Evolutionary conservation across 129 eudicot genomes (phyloP).

Genomic region (Flaveria ramosissima): DNA sequence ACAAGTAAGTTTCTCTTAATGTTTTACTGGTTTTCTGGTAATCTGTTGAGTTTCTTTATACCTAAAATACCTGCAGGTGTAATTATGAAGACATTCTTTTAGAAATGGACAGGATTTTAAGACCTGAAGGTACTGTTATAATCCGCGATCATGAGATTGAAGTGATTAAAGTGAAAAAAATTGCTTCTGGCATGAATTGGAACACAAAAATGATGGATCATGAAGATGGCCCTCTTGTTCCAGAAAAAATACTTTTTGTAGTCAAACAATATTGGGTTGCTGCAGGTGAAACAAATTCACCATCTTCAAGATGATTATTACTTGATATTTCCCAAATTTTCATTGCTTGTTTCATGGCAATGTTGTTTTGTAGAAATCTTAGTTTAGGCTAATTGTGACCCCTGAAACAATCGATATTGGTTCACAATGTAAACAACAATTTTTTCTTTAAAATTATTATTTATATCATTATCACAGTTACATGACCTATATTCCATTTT

Average conservation of each 20-base stretch:
- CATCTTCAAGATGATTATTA: slow-evolving; percentile 29
- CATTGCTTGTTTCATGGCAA: not conserved
- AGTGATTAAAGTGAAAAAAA: slow-evolving; percentile 50
- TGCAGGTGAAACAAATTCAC: slow-evolving; percentile 47
- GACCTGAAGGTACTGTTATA: slow-evolving; percentile 79
- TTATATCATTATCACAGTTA: slow-evolving; percentile 16
- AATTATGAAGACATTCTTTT: slow-evolving; percentile 57
- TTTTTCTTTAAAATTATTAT: not conserved
- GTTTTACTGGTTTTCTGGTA: not conserved
- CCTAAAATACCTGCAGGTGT: slow-evolving; percentile 43
- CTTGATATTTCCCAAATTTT: slow-evolving; percentile 9
- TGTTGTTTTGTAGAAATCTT: not conserved
- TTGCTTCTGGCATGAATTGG: slow-evolving; percentile 70
- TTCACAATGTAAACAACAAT: slow-evolving; percentile 29
- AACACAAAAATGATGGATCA: slow-evolving; percentile 57
- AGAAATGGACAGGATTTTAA: slow-evolving; percentile 75
- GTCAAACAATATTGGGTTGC: slow-evolving; percentile 66
- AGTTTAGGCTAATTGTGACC: slow-evolving; percentile 25
- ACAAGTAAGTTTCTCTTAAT: slow-evolving; percentile 47
- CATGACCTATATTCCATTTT: not conserved
- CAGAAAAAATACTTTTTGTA: slow-evolving; percentile 60
- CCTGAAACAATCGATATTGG: not conserved
- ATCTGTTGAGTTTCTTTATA: not conserved
- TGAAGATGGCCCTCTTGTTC: slow-evolving; percentile 60
- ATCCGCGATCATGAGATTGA: slow-evolving; percentile 58